Evolutionary conservation across 352 stramenopile genomes (phyloP).

Genomic region (Pythium utonaiense): DNA sequence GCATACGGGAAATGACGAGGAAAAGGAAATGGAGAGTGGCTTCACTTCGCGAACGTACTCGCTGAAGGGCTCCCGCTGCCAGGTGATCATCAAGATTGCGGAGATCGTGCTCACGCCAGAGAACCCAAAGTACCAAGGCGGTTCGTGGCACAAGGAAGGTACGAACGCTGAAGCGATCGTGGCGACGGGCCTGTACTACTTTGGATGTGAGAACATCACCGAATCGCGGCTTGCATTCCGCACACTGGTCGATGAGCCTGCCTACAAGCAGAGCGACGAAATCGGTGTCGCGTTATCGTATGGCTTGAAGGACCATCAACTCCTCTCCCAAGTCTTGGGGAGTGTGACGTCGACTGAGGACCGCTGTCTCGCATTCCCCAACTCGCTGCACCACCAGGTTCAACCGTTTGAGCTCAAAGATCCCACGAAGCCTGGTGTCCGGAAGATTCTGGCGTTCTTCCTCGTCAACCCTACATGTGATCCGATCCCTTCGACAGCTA

Average conservation of each 20-base stretch:
- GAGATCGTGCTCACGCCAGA: constrained; percentile 33
- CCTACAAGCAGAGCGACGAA: constrained; percentile 9
- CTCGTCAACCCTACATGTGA: constrained; percentile 19
- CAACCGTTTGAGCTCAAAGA: constrained; percentile 28
- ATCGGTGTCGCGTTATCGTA: constrained; percentile 10
- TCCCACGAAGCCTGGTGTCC: constrained; percentile 15
- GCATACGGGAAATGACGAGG: too few species aligned
- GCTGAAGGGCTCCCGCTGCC: not conserved
- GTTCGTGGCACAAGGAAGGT: constrained; percentile 32
- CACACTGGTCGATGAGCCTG: constrained; percentile 6
- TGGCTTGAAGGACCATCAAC: constrained; percentile 1
- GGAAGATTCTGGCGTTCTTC: constrained; percentile 38
- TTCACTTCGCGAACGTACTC: constrained; percentile 15
- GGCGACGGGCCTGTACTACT: constrained; percentile 34
- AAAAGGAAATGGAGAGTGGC: not conserved
- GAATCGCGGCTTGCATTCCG: constrained; percentile 31
- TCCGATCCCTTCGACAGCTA: constrained; percentile 22
- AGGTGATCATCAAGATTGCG: constrained; percentile 40
- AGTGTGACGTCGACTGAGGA: constrained; percentile 12
- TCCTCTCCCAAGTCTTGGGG: constrained; percentile 16
- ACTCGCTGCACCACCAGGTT: constrained; percentile 28
- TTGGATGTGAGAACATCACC: constrained; percentile 34
- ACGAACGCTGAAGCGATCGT: constrained; percentile 30
- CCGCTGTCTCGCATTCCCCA: constrained; percentile 31
- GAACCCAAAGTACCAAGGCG: constrained; percentile 25